These are phyloP conservation scores for Arthrobotrys iridis DNA, from an alignment of 2,329 filamentous ascomycete genomes.

Conservation along the genomic window DNA sequence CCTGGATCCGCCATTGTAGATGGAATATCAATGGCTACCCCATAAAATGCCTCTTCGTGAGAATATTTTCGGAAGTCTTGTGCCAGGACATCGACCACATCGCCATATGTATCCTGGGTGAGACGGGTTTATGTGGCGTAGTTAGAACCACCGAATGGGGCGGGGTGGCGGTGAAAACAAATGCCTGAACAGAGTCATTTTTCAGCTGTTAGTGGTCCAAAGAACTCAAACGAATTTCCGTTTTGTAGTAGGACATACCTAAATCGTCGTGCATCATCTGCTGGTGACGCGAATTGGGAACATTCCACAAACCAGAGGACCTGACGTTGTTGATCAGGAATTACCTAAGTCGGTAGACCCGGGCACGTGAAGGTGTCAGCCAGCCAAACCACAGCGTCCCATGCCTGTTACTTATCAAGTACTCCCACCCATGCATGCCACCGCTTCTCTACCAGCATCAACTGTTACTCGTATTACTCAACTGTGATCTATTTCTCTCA, in stretches of 20 bases:
- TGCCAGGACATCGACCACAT: not conserved
- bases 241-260: not conserved
- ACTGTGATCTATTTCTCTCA: not conserved
- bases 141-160: not conserved
- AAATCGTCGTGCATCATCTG: not conserved
- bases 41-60: not conserved
- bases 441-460: not conserved
- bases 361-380: not conserved
- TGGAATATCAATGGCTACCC: not conserved
- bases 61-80: not conserved
- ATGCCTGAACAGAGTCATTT: not conserved
- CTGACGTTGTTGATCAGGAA: no score
- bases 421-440: no score
- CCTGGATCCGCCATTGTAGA: slow-evolving; percentile 18
- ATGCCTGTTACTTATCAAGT: no score
- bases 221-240: no score
- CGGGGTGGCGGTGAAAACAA: not conserved
- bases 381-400: no score
- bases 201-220: no score
- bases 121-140: not conserved
- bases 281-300: not conserved
- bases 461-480: not conserved
- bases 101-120: not conserved
- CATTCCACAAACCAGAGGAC: no score
- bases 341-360: no score